Base-by-base conservation (phyloP, 2,329 filamentous ascomycete genomes). In the Phaeophleospora eucalypticola region DNA sequence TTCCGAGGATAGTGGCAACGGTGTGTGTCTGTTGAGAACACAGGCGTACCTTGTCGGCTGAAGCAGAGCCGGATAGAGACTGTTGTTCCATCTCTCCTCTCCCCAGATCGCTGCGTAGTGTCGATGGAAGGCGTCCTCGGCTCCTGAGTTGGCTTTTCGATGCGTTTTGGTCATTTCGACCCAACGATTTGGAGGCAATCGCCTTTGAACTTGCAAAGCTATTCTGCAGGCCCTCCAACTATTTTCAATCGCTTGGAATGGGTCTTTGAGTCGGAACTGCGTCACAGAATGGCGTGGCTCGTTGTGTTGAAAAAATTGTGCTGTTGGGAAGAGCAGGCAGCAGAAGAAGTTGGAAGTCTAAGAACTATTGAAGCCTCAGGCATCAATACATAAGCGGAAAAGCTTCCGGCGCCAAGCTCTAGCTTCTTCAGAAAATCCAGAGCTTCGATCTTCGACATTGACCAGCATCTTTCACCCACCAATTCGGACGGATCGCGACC, bases 91-190 rank as follows among this genome's bases (percentile, higher is more conserved):
- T 46, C 63, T 49, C 40, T 60, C 57, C 33, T 52, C 50, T 27
- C 57, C 58, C 54, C 57, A 61, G 16, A 56, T 61, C 0, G 50
- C 51, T 34, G 62, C 52, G 32, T 61, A 64, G 48, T 63, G 61
- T n/a, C 55, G 52, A 34, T 62, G 54, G 40, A 64, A 64, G 7
- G 60, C 52, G 7, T 62, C 60, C 15, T 59, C 53, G 8, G 60
- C 52, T 15, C 54, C 56, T 4, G 48, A 21, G 16, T 52, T 46
- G n/a, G 46, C 46, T 32, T 53, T 52, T 21, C 58, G 55, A n/a
- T 51, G 48, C 18, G 58, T 59, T 37, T 58, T 58, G 33, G 56
- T 59, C 58, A 61, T 62, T 15, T 41, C 41, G 20, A 17, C n/a
- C n/a, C n/a, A n/a, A n/a, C n/a, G n/a, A n/a, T n/a, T n/a, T n/a